Conservation (phyloP, 257 asterid species). For the Solanum boliviense region DNA sequence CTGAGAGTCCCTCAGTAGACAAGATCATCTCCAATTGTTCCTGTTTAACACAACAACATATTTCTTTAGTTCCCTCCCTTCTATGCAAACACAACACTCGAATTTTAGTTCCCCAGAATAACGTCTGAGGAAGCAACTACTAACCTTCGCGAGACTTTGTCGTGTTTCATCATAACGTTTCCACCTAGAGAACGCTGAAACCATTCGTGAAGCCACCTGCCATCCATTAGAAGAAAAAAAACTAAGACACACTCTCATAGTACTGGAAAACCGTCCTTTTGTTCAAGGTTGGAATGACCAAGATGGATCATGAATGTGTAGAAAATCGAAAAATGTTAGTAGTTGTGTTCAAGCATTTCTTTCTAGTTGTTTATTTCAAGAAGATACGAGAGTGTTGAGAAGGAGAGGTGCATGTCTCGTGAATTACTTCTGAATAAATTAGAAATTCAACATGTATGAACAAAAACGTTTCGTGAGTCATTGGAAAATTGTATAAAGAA, state of each 20-base stretch:
- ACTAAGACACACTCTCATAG: background rate
- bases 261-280: background rate
- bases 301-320: background rate
- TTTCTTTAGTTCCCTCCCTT: background rate
- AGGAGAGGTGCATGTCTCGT: background rate
- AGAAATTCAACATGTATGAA: background rate
- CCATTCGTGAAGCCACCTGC: constrained; percentile 92
- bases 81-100: background rate
- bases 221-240: background rate
- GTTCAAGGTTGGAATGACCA: background rate
- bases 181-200: constrained; percentile 91
- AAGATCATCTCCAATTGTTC: constrained; percentile 86
- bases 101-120: background rate
- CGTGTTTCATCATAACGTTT: constrained; percentile 79
- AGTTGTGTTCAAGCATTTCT: background rate
- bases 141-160: constrained; percentile 72
- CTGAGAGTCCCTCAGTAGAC: constrained; percentile 63
- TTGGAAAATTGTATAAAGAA: background rate
- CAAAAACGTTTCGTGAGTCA: background rate
- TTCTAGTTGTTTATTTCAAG: background rate
- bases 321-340: background rate
- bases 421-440: background rate
- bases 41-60: constrained; percentile 15
- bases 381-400: background rate
- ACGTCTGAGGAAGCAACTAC: background rate